These are phyloP conservation scores for Phytophthora podocarpi DNA, from an alignment of 352 stramenopile species.

Conservation along the genomic window DNA sequence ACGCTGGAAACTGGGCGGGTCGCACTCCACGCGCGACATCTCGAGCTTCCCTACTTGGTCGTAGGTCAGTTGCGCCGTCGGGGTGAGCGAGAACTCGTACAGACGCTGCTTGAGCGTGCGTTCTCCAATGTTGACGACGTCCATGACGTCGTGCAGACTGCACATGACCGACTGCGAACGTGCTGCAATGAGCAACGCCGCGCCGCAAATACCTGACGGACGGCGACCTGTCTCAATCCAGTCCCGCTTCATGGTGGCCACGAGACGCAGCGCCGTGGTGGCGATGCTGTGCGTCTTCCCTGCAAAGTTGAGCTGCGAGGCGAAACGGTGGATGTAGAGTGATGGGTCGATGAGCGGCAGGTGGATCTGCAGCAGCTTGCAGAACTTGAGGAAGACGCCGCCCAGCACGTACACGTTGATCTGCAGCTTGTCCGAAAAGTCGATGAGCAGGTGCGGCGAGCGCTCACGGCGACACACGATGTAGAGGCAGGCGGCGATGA, in stretches of 20 bases:
- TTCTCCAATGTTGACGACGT: constrained; percentile 96
- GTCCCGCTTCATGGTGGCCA: constrained; percentile 98
- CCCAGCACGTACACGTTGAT: constrained; percentile 92
- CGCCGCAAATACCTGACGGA: constrained; percentile 97
- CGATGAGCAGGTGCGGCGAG: constrained; percentile 98
- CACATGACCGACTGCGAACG: constrained; percentile 95
- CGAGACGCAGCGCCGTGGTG: constrained; percentile 95
- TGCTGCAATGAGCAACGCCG: constrained; percentile 95
- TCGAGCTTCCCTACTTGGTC: constrained; percentile 94
- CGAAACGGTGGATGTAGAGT: constrained; percentile 98
- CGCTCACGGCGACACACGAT: constrained; percentile 98
- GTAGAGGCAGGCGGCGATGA: constrained; percentile 98
- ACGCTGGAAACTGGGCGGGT: constrained; percentile 89
- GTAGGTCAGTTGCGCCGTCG: constrained; percentile 94
- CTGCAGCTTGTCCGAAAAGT: constrained; percentile 99
- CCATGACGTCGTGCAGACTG: constrained; percentile 84
- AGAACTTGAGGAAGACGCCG: constrained; percentile 91
- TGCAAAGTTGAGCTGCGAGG: constrained; percentile 97
- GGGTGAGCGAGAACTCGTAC: constrained; percentile 97
- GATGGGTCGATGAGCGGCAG: constrained; percentile 98
- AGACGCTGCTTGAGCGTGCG: constrained; percentile 96
- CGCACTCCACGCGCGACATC: constrained; percentile 86
- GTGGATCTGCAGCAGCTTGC: constrained; percentile 94
- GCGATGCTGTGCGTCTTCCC: constrained; percentile 93
- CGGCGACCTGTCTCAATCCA: constrained; percentile 98